Base-by-base conservation (phyloP, 208 protist genomes). In the Naegleria gruberi region DNA sequence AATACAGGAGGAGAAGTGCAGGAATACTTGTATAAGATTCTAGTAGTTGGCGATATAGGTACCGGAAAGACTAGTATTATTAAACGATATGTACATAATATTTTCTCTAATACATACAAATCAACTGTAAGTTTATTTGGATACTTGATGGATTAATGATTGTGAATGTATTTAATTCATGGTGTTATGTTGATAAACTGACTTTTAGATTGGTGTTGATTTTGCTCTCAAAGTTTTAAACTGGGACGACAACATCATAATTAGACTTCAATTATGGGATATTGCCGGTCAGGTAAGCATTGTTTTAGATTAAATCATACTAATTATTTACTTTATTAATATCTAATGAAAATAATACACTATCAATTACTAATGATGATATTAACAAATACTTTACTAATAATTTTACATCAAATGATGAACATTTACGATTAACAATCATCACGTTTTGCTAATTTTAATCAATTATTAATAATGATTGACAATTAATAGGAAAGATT, bases 51-150 rank as follows among this genome's bases (percentile, higher is more conserved):
- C 65, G 96, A 97, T 89, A 93, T 94, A 45, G 96, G 94, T 23
- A 95, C 95, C 10, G 95, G 95, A 41, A 98, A 98, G 89, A 97
- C 96, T 0, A 94, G 91, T 55, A 93, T 97, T 43, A 97, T 97
- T 77, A 94, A 96, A 81, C 88, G 95, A 45, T 97, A 95, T 82
- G 96, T 97, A 40, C 96, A 97, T 90, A 93, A 94, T 83, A 94
- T 97, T 46, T 97, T 97, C 91, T 94, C 94, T 12, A 90, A 92
- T 41, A 83, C 92, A 46, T 97, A 96, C 90, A 97, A 97, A 92
- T 91, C 93, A 81, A 95, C 93, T 19, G 92, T 93, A 84, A 73
- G 82, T 90, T 37, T n/a, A 19, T 15, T 15, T 55, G 5, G 46
- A 5, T 55, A 55, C 15, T 55, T 55, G 15, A 55, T 19, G 5